Evolutionary conservation across 2,329 filamentous ascomycete species (phyloP).

Genomic region (Ciborinia camelliae): DNA sequence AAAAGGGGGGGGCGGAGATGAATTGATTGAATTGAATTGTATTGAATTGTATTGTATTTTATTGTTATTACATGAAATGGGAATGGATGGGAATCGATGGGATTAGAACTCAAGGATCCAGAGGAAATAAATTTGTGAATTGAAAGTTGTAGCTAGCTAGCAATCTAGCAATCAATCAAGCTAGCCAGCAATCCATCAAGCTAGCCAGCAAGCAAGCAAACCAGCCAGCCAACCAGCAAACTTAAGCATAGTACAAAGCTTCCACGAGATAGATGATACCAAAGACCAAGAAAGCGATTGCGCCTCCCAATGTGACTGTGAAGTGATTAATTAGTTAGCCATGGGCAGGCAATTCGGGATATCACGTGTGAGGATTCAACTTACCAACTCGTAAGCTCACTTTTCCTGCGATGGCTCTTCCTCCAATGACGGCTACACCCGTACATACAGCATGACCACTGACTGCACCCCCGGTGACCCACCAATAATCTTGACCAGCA

Average conservation of each 20-base stretch:
- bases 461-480: constrained; percentile 88
- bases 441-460: constrained; percentile 88
- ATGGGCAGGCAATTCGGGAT: no score
- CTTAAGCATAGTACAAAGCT: constrained; percentile 56
- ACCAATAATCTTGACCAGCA: constrained; percentile 97
- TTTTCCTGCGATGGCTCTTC: constrained; percentile 84
- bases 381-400: constrained; percentile 95
- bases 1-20: no score
- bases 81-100: no score
- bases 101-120: not conserved
- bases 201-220: not conserved
- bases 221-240: not conserved
- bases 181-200: not conserved
- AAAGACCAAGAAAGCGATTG: constrained; percentile 84
- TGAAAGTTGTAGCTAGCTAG: not conserved
- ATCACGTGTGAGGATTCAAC: constrained; percentile 41
- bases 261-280: constrained; percentile 89
- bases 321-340: constrained; percentile 27
- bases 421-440: constrained; percentile 84
- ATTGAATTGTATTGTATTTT: no score
- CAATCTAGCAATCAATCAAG: not conserved
- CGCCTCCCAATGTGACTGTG: constrained; percentile 86
- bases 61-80: constrained; percentile 12
- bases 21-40: no score
- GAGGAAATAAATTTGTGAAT: constrained; percentile 8